Base-by-base conservation (phyloP, 495 filamentous ascomycete genomes). In the Neurospora sp. region DNA sequence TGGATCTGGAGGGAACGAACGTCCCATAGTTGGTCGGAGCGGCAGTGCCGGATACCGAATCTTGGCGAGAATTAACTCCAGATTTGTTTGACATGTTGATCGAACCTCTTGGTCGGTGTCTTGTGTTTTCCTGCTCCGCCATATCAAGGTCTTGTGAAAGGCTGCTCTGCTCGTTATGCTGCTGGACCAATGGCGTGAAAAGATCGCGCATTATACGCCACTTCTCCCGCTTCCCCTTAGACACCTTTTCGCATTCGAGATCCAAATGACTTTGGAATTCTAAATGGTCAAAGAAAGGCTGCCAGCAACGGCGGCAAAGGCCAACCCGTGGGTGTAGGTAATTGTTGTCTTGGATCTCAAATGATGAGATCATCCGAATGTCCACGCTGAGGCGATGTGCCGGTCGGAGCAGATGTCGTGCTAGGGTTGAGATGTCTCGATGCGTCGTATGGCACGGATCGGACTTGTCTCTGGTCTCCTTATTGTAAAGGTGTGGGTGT, bases 221-320 rank as follows among this genome's bases (percentile, higher is more conserved):
- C 53, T 82, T 80, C 73, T 82, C 78, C 41, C 74, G 68, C 69
- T 81, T 81, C 8, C 79, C 80, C 53, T 78, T 80, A 37, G 80
- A 82, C 5, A 80, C 78, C 71, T 75, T 78, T 1, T 76, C 71
- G 68, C 80, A 82, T 20, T 42, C 16, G 10, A 18, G 53, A n/a
- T 70, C 72, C 4, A 75, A 18, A 70, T 82, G 80, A 9, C 27
- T 9, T 1, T 76, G 75, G 45, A 82, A 81, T 0, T 69, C 71
- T 4, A 69, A 31, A 10, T 74, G 76, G 35, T 78, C 70, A 53
- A 8, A 7, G 39, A 78, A 82, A 3, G 72, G 40, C 37, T 39
- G 45, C 80, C 80, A 82, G 73, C 80, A 82, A 18, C 69, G 71
- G 8, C 79, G 73, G 73, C 80, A 82, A 31, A 82, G 70, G 1